Base-by-base conservation (phyloP, 2,329 filamentous ascomycete species). In the Colletotrichum musicola region DNA sequence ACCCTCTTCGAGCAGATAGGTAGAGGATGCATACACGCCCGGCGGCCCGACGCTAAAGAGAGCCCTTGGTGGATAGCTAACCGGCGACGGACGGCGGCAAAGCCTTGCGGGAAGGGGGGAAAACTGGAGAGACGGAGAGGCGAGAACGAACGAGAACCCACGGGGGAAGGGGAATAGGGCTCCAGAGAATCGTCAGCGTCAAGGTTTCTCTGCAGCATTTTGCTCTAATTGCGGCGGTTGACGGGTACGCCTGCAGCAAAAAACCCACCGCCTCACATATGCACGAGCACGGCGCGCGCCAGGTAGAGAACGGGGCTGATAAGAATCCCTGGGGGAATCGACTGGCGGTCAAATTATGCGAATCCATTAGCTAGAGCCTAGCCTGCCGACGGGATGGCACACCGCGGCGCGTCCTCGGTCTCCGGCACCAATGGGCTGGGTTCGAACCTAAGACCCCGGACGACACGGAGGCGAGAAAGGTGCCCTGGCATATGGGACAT, bases 311-410 rank as follows among this genome's bases (percentile, higher is more conserved):
- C 22, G 59, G 59, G 59, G 59, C 59, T 62, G 59, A 62, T 62
- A 62, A 22, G 59, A 13, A 35, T n/a, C 22, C 30, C 35, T 16
- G 35, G 20, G 22, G 10, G 30, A 10, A 44, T 27, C 12, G 59
- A 22, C 35, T 13, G 40, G 14, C 40, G 40, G 53, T 18, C 30
- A 35, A 13, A 62, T 62, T 38, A 62, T 62, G 49, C 38, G 38
- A 62, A 62, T 54, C 40, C 49, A 46, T 54, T 62, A 54, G 20
- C 44, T 61, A 53, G 20, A 25, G 22, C 22, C 47, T 27, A 50
- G 58, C 49, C 44, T 62, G 54, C 59, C 49, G 59, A 47, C 27
- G 40, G 59, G n/a, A 54, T 62, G 59, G 59, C 38, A 62, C 59
- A 62, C 59, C 58, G 42, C 27, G 38, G 16, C 44, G 13, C 35